Evolutionary conservation across 306 rosid species (phyloP).

Genomic region (Dryas octopetala): DNA sequence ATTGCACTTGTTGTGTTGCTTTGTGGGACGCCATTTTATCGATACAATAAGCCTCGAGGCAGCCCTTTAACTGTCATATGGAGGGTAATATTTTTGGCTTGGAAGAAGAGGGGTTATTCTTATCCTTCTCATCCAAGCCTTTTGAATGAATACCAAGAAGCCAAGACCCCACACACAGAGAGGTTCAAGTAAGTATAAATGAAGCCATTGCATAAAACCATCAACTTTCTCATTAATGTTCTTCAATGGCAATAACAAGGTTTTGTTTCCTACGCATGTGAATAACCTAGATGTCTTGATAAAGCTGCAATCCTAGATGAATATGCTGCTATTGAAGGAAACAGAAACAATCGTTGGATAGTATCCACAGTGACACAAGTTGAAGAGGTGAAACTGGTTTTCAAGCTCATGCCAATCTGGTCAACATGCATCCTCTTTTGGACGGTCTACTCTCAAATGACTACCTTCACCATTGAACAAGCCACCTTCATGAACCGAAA

Average conservation of each 20-base stretch:
- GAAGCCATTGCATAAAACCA: neutral
- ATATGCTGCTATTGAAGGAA: slow-evolving; percentile 32
- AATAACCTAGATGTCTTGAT: slow-evolving; percentile 65
- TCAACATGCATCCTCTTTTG: slow-evolving; percentile 93
- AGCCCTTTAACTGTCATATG: slow-evolving; percentile 85
- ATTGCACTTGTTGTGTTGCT: slow-evolving; percentile 57
- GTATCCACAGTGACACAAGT: slow-evolving; percentile 75
- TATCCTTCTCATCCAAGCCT: slow-evolving; percentile 58
- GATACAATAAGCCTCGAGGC: slow-evolving; percentile 75
- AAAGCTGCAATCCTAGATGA: slow-evolving; percentile 85
- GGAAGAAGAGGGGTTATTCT: slow-evolving; percentile 62
- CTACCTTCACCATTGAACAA: slow-evolving; percentile 93
- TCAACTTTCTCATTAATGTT: neutral
- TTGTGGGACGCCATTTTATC: slow-evolving; percentile 58
- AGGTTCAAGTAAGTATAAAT: slow-evolving; percentile 50
- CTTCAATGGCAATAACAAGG: slow-evolving; percentile 12
- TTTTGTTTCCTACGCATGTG: slow-evolving; percentile 18
- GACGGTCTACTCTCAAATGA: slow-evolving; percentile 93
- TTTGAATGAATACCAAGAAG: slow-evolving; percentile 60
- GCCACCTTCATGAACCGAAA: slow-evolving; percentile 83
- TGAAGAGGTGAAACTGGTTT: slow-evolving; percentile 89
- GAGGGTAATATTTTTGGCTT: slow-evolving; percentile 81
- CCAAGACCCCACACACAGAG: slow-evolving; percentile 63
- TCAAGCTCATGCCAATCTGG: slow-evolving; percentile 87
- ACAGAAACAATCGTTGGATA: slow-evolving; percentile 54